Evolutionary conservation across 257 asterid genomes (phyloP), one percentile per base, ranked within the genome.

Genomic region (Knoxia roxburghii): DNA sequence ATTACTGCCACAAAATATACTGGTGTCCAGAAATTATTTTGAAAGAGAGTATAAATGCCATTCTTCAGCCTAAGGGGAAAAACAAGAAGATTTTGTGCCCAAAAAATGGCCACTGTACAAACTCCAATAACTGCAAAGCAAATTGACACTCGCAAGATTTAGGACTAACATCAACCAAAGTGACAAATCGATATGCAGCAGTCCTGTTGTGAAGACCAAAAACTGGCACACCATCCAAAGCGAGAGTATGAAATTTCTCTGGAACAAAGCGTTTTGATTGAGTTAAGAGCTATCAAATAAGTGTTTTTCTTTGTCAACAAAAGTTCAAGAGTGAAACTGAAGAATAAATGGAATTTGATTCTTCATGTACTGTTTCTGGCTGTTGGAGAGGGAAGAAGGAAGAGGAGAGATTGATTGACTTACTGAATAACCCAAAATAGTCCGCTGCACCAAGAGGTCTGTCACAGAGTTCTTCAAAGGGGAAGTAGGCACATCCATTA

Each of bases 391-490:
- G n/a, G n/a, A n/a, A 48, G 14, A 20, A 17, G 20, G 61, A 39
- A 49, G 11, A 51, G 21, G 56, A 43, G 40, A 69, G 8, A 30
- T 52, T 71, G 68, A 23, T 29, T 41, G 68, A 78, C 93, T 83
- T 76, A 91, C 98, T 84, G 70, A 82, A 91, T 68, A 91, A 79
- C 67, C 95, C 98, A 64, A 90, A 82, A 75, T 92, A 92, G 71
- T 92, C 98, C 33, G 98, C 98, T 24, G 98, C 98, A 7, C 98
- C 98, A 64, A 92, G 96, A 75, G 98, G 98, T 61, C 86, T 77
- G 72, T 92, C 95, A 17, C 98, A 92, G 53, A 92, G 91, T 54
- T 92, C 97, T 75, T 85, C 97, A 26, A 92, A 92, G 54, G 88
- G 78, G 75, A 87, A 92, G 76, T 82, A 85, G 55, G 98, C 96